Conservation (phyloP, 2,329 filamentous ascomycete species). For the Tympanopsis confertula region DNA sequence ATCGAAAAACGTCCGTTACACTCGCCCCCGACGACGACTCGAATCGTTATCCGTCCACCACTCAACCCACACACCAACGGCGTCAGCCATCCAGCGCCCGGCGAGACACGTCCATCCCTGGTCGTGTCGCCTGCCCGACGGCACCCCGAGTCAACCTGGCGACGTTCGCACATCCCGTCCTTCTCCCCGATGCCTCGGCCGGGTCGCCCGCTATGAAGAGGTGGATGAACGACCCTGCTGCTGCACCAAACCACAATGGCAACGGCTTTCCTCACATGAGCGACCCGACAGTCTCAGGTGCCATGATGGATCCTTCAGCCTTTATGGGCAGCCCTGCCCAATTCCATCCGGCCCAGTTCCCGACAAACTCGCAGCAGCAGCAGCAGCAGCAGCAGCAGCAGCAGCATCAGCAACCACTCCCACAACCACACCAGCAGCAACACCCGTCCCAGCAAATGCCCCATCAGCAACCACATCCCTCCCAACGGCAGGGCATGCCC, state of each 20-base stretch:
- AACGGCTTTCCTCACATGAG: constrained; percentile 55
- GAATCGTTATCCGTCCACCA: background rate
- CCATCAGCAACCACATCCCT: no score
- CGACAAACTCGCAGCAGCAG: constrained; percentile 30
- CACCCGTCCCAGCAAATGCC: constrained; percentile 13
- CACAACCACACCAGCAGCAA: constrained; percentile 3
- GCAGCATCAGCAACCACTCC: constrained; percentile 31
- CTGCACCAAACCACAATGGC: constrained; percentile 59
- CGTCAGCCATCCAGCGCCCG: background rate
- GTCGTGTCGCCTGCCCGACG: constrained; percentile 1
- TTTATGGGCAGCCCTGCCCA: constrained; percentile 49
- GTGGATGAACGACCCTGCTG: constrained; percentile 59
- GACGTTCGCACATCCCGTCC: constrained; percentile 4
- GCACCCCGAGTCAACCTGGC: constrained; percentile 3
- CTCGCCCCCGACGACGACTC: background rate
- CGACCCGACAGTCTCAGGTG: constrained; percentile 39
- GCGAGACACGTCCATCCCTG: background rate
- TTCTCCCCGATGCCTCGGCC: constrained; percentile 10
- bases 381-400: constrained; percentile 30
- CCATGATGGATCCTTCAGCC: constrained; percentile 55
- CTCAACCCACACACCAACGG: background rate
- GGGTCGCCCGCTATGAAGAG: constrained; percentile 51
- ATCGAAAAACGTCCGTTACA: background rate
- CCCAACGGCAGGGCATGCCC: constrained; percentile 45
- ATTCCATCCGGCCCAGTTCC: constrained; percentile 41